These are phyloP conservation scores for Leccinum cinnamomeum DNA, from an alignment of 1,284 basidiomycete species.

Conservation along the genomic window DNA sequence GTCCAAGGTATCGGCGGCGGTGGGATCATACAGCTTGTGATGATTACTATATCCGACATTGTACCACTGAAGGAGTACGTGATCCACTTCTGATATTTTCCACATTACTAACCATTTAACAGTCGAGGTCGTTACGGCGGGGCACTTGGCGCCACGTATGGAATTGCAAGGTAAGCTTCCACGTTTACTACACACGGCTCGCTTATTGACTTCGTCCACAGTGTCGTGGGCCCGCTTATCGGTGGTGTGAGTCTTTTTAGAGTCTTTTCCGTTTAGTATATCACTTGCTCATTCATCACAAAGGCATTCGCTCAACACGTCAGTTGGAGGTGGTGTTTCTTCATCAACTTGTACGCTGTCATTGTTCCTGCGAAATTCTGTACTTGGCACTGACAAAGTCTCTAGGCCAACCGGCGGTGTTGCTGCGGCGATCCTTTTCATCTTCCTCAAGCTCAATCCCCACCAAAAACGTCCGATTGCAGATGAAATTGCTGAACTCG, in stretches of 20 bases:
- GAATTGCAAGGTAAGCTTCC: conserved; percentile 57
- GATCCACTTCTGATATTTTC: background rate
- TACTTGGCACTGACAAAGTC: conserved; percentile 39
- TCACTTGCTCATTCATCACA: conserved; percentile 2
- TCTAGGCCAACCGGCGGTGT: conserved; percentile 77
- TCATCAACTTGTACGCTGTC: conserved; percentile 61
- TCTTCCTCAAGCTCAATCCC: conserved; percentile 84
- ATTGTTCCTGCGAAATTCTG: background rate
- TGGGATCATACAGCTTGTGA: conserved; percentile 64
- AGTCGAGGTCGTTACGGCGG: conserved; percentile 78
- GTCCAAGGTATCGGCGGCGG: conserved; percentile 85
- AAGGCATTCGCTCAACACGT: conserved; percentile 71
- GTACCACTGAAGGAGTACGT: conserved; percentile 72
- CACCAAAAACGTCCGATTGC: conserved; percentile 56
- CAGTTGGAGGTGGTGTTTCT: conserved; percentile 80
- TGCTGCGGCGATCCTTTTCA: conserved; percentile 69
- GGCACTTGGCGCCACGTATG: conserved; percentile 77
- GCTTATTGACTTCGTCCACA: conserved; percentile 24
- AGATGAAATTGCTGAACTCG: conserved; percentile 67
- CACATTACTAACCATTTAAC: conserved; percentile 5
- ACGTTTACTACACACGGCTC: background rate
- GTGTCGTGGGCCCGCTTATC: conserved; percentile 74
- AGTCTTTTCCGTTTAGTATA: background rate
- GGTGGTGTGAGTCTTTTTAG: conserved; percentile 55
- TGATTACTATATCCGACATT: conserved; percentile 81